Base-by-base conservation (phyloP, 2,329 filamentous ascomycete genomes). In the Ophiostoma novo-ulmi region DNA sequence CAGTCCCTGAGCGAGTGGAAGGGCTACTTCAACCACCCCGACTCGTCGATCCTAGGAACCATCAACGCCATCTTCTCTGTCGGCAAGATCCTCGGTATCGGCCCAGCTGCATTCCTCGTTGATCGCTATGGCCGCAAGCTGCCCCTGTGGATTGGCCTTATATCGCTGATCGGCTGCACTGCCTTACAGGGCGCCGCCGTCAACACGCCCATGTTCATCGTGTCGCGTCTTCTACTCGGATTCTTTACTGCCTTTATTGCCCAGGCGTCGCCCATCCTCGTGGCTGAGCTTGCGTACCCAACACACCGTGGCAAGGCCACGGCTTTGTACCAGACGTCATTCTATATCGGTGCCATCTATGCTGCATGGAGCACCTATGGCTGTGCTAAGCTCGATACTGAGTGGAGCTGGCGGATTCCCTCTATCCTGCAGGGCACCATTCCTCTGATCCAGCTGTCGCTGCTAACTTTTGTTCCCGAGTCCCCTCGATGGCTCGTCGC, bases 351-450 rank as follows among this genome's bases (percentile, higher is more conserved):
- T n/a, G 5, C 44, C 44, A 48, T 48, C 44, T 48, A 69, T 14
- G 80, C 80, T 5, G 80, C 81, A 73, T 82, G 80, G 80, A 78
- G 81, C 65, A 80, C 82, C 71, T 81, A 80, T 39, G 81, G 80
- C 26, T 74, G 70, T 11, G 64, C 69, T 17, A 79, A 79, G 71
- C 77, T 76, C 41, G 31, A 10, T 7, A 61, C 17, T 13, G 36
- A 58, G 48, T 61, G 67, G 52, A 65, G 44, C 20, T 81, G 80
- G 80, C 77, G 80, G 26, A 78, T 81, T 72, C 80, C 80, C 10
- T 80, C 80, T 22, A 77, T 79, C 41, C 79, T 81, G 75, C 80
- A 82, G 74, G 82, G 77, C 39, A 74, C 73, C 10, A 83, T 85
- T 5, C 84, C 85, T 1, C 66, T 83, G 14, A 70, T 84, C 31